Evolutionary conservation across 2,329 filamentous ascomycete species (phyloP), one percentile per base, ranked within the genome.

Genomic region (Ambrosiella beaveri): DNA sequence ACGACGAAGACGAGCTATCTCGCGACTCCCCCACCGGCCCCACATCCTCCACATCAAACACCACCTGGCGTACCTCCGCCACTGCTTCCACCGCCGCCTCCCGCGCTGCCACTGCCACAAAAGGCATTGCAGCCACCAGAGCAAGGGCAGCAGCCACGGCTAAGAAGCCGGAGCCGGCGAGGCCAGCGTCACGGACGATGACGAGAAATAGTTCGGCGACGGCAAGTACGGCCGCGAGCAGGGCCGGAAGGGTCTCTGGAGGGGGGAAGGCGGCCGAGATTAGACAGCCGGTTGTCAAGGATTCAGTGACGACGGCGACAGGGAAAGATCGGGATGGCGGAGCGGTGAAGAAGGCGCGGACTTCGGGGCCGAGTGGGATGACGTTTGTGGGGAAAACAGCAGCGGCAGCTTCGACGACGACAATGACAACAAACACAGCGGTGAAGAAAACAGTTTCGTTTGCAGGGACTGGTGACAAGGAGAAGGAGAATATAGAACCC

Each of bases 371-470:
- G 39, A 54, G 38, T 39, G 52, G 52, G 36, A 41, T 40, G n/a
- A 54, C 37, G n/a, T 12, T 41, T n/a, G 52, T 15, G 9, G 39
- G 40, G 4, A 54, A 41, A 15, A 40, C 38, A 38, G 52, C 52
- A 15, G 12, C 38, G 37, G 35, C 15, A 17, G 39, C 52, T 41
- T n/a, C 38, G 6, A 13, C 38, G 8, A 27, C 52, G 7, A 19
- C 13, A 53, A 53, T 37, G 61, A 65, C 1, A 66, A 68, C 40
- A 7, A 57, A 37, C 3, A 35, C 40, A 12, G 69, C 72, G 4
- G 67, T 72, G 39, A 82, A 78, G 70, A 84, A 82, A 71, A 74
- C 72, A 2, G 80, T 84, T 64, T 81, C 77, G 59, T 84, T 84
- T 66, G 74, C 82, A 65, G 50, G 40, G 3, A 40, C 19, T 3